Evolutionary conservation across 2,329 filamentous ascomycete genomes (phyloP), one percentile per base, ranked within the genome.

Genomic region (Venturia carpophila): DNA sequence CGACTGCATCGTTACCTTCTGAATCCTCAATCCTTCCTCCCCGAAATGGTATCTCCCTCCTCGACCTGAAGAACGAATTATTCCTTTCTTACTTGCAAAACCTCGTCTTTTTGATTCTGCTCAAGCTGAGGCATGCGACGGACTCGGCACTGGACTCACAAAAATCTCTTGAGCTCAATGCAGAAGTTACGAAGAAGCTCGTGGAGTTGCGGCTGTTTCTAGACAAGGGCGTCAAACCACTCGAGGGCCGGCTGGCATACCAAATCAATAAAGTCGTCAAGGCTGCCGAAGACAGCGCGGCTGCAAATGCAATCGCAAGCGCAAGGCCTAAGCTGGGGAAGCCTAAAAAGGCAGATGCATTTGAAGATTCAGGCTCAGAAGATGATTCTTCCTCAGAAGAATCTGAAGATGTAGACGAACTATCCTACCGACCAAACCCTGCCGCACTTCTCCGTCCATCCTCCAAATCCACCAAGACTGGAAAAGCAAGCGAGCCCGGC

Each of bases 11-110:
- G 11, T 68, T 81, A 21, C 85, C 88, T 0, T 84, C 84, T 61
- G 74, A 86, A 21, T 74, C 81, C n/a, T 75, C 80, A 17, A 83
- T 95, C 67, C 79, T 88, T 61, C 85, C 90, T n/a, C 88, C 90
- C 1, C 82, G 87, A 68, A 87, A 96, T 71, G 93, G 94, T 73
- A 94, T 99, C 66, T 97, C 94, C 0, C 85, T 99, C 0, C 87
- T 99, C 71, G 92, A 97, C 73, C 87, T 91, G 69, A 99, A 99
- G 79, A 97, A 95, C 77, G 94, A 99, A 74, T 83, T 99, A n/a
- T 86, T 99, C 21, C 86, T 99, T 47, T 93, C 93, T 4, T 99
- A 99, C 76, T 82, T 99, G 0, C 64, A 65, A 72, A 95, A 96
- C 71, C 85, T 97, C 4, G 90, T 94, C 56, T 96, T 96, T 70